These are phyloP conservation scores for Schizochytrium sp. DNA, from an alignment of 108 stramenopile genomes.

Conservation along the genomic window DNA sequence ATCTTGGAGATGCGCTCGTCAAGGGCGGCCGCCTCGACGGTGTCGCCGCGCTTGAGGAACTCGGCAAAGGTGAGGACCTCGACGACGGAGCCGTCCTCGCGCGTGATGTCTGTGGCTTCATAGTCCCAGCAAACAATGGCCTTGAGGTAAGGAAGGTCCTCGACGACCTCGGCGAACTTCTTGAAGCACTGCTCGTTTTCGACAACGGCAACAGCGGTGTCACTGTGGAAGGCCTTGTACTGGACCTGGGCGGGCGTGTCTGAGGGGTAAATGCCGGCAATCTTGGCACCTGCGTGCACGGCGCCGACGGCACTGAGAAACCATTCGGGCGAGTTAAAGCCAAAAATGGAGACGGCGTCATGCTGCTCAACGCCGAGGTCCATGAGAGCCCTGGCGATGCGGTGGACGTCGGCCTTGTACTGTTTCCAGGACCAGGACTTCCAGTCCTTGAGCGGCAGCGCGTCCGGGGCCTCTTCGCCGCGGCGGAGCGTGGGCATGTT, in stretches of 20 bases:
- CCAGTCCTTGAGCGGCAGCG: conserved; percentile 18
- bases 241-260: conserved; percentile 54
- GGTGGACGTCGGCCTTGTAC: conserved; percentile 29
- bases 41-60: conserved; percentile 29
- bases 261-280: conserved; percentile 62
- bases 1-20: conserved; percentile 26
- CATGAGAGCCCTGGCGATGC: conserved; percentile 58
- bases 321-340: conserved; percentile 63
- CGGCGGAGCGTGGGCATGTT: background rate
- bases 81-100: conserved; percentile 19
- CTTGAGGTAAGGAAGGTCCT: conserved; percentile 46
- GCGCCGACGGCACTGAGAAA: conserved; percentile 50
- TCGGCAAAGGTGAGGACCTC: conserved; percentile 33
- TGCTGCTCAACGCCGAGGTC: conserved; percentile 51
- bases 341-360: conserved; percentile 58
- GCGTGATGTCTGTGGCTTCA: conserved; percentile 19
- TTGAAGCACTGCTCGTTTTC: conserved; percentile 51
- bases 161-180: conserved; percentile 47
- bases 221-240: conserved; percentile 63
- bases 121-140: conserved; percentile 59
- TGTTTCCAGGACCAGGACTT: conserved; percentile 41
- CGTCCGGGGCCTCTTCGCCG: background rate
- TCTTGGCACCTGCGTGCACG: conserved; percentile 58
- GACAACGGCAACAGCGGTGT: conserved; percentile 56
- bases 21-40: background rate